Base-by-base conservation (phyloP, 495 filamentous ascomycete genomes). In the Bathelium albidoporum region DNA sequence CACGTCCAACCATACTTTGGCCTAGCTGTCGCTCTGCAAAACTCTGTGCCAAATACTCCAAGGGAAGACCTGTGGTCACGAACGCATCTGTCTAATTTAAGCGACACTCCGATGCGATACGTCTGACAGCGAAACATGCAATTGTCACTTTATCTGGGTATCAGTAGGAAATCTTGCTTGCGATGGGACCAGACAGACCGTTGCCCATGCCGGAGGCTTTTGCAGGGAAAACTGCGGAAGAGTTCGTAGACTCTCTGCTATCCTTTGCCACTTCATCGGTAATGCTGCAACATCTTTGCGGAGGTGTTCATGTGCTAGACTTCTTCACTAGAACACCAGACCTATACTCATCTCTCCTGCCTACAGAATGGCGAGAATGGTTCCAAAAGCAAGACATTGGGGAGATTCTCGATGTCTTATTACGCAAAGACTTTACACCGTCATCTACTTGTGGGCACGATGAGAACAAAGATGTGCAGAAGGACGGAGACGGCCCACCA, bases 251-350 rank as follows among this genome's bases (percentile, higher is more conserved):
- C 49, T 87, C 85, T 28, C 83, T 97, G 11, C 80, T 97, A 22
- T 65, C 80, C 58, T 96, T 97, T 71, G 81, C 83, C 14, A 87
- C 85, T 9, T 85, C 85, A 24, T 87, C 87, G 24, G 81, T 84
- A 34, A 80, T 91, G n/a, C 91, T 97, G 69, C 88, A 88, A 68
- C 88, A 86, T 49, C 80, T 97, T 59, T 95, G 91, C 71, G 95
- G 94, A 60, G 91, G 92, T 36, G 87, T 97, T 2, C 94, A 98
- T 72, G 90, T 98, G 62, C 80, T 97, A 58, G 94, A 97, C 70
- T 97, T 98, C 75, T 87, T 96, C 75, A 96, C 91, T n/a, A 82
- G 83, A 58, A 84, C 90, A 22, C 88, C 89, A 20, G 83, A 86
- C 72, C 77, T 96, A 0, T 97, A 96, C 72, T 80, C 84, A 44